A percentile compares a stretch with the other conserved stretches of the same genome.
Conservation (phyloP, 2,329 filamentous ascomycete species). For the Uncinocarpus reesii region DNA sequence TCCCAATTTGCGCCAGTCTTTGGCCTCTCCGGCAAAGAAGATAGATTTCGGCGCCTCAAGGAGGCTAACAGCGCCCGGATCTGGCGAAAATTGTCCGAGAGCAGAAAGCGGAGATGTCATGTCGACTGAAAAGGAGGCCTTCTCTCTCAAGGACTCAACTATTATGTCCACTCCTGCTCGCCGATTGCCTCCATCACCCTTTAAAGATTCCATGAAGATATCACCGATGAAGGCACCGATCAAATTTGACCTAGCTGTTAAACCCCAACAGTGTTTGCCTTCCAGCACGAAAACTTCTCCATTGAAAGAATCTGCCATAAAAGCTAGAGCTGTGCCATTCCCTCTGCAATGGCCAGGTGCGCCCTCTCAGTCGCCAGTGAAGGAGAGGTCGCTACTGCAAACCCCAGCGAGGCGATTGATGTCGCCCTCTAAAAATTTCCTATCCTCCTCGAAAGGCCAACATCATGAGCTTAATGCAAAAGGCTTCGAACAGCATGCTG, state of each 20-base stretch:
- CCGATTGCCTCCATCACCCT: slow-evolving; percentile 36
- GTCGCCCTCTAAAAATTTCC: slow-evolving; percentile 30
- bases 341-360: slow-evolving; percentile 29
- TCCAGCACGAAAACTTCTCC: slow-evolving; percentile 23
- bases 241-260: slow-evolving; percentile 19
- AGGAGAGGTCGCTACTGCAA: slow-evolving; percentile 31
- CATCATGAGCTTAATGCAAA: neutral
- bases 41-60: slow-evolving; percentile 25
- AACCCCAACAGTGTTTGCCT: slow-evolving; percentile 14
- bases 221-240: slow-evolving; percentile 31
- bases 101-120: neutral
- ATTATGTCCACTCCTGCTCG: slow-evolving; percentile 37
- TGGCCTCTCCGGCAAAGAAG: slow-evolving; percentile 31
- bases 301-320: slow-evolving; percentile 37
- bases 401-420: slow-evolving; percentile 37
- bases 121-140: neutral
- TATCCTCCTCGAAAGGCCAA: neutral
- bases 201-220: slow-evolving; percentile 34
- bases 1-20: slow-evolving; percentile 20
- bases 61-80: neutral
- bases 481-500: neutral
- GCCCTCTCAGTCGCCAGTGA: slow-evolving; percentile 28
- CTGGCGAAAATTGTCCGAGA: neutral
- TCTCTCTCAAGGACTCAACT: slow-evolving; percentile 24
- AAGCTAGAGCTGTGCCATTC: slow-evolving; percentile 29